Percentiles rank a stretch among this genome's conserved stretches.
These are phyloP conservation scores for Quercus suber DNA, from an alignment of 306 rosid species.

Conservation along the genomic window DNA sequence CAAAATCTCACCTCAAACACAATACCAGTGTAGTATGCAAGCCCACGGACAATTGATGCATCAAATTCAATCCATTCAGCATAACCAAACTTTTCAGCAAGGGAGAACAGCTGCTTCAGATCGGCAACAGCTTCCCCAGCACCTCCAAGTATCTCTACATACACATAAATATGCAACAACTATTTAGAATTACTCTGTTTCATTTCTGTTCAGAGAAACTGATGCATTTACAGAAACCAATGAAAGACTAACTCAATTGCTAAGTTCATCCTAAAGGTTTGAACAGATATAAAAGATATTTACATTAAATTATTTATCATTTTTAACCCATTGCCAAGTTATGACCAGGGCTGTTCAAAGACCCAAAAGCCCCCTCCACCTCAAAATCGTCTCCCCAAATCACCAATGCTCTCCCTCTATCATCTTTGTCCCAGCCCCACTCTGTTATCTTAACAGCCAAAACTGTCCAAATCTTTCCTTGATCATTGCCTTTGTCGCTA, in stretches of 20 bases:
- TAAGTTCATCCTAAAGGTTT: neutral
- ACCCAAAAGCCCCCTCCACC: no score
- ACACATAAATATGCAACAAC: constrained; percentile 16
- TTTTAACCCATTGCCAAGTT: neutral
- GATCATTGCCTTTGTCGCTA: no score
- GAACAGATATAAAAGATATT: neutral
- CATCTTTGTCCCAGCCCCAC: no score
- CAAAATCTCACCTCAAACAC: constrained; percentile 81
- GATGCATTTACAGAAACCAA: neutral
- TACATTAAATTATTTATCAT: neutral
- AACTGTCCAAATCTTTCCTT: no score
- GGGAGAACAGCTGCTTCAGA: constrained; percentile 76
- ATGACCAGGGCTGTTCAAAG: neutral
- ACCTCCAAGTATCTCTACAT: constrained; percentile 67
- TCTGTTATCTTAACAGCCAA: no score
- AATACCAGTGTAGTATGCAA: constrained; percentile 93
- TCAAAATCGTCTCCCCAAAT: no score
- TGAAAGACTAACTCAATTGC: neutral
- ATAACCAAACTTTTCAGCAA: constrained; percentile 92
- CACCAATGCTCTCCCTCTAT: no score
- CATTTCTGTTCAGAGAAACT: neutral
- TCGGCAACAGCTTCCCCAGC: constrained; percentile 81
- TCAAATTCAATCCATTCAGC: constrained; percentile 94
- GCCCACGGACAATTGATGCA: constrained; percentile 95
- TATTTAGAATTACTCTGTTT: neutral